These are phyloP conservation scores for Boletales sp. DNA, from an alignment of 768 basidiomycete genomes.

Conservation along the genomic window DNA sequence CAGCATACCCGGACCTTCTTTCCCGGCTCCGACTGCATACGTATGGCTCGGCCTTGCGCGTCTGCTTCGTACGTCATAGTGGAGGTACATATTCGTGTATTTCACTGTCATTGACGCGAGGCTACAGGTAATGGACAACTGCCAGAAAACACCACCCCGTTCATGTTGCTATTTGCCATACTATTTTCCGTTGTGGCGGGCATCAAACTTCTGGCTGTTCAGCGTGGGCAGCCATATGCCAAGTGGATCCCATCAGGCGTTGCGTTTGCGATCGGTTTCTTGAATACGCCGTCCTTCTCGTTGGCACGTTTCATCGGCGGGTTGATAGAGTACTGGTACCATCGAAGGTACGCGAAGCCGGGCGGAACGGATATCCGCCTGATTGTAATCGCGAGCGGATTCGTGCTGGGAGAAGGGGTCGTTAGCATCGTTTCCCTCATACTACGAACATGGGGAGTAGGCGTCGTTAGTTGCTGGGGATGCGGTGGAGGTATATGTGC, in stretches of 20 bases:
- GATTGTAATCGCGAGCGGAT: constrained; percentile 89
- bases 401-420: constrained; percentile 93
- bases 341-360: constrained; percentile 44
- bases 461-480: constrained; percentile 81
- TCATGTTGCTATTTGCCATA: constrained; percentile 77
- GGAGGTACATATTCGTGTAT: no score
- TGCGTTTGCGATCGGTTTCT: constrained; percentile 92
- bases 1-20: constrained; percentile 87
- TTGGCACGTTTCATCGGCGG: constrained; percentile 90
- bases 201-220: constrained; percentile 58
- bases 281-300: constrained; percentile 94
- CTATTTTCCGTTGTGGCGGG: constrained; percentile 67
- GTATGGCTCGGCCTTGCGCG: constrained; percentile 85
- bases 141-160: constrained; percentile 66
- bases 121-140: constrained; percentile 73
- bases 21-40: constrained; percentile 92
- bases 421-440: constrained; percentile 77
- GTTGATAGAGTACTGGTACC: constrained; percentile 69
- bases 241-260: constrained; percentile 89
- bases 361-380: constrained; percentile 63
- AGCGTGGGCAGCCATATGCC: constrained; percentile 49
- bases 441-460: constrained; percentile 70
- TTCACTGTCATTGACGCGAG: constrained; percentile 5
- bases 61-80: constrained; percentile 56
- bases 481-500: constrained; percentile 75